Base-by-base conservation (phyloP, 768 basidiomycete species). In the Panaeolus papilionaceus region DNA sequence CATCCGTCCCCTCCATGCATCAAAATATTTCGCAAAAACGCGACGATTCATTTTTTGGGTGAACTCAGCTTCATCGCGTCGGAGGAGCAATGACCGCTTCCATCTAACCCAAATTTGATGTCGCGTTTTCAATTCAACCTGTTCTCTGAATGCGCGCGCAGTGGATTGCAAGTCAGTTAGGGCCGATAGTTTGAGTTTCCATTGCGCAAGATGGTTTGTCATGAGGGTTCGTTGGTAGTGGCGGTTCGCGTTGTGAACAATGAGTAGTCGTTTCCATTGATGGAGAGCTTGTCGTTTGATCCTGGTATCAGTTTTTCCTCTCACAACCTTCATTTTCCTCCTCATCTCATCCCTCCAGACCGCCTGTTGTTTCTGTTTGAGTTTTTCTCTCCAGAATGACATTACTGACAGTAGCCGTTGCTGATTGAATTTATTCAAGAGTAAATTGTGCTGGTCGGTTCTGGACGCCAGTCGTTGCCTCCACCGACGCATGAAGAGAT, bases 291-390 rank as follows among this genome's bases (percentile, higher is more conserved):
- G 85, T 70, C 80, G 85, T 71, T 82, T 75, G 54, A 92, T 73
- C 71, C 84, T 83, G 5, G 71, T 66, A 37, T 92, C 89, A 66
- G 83, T 83, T 67, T 79, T 87, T 67, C 86, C 86, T 69, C 86
- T 86, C 39, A 91, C 79, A 11, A 77, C 74, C 72, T 86, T 88
- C 88, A 93, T 92, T 74, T 86, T 90, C 69, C 79, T 71, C 37
- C 91, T 89, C 91, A 93, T 93, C 63, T 86, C 89, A 61, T 85
- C 79, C 38, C 89, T 85, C 90, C 90, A 92, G 66, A 82, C 81
- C 26, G 79, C 74, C 72, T 89, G 88, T 72, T 84, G 81, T 71
- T 82, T 88, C 71, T 87, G 83, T 69, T 83, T 86, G 4, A 87
- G 75, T 69, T 79, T 86, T 33, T 72, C 70, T 67, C 82, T 84